Conservation (phyloP, 2,329 filamentous ascomycete genomes). For the Alternaria postmessia region DNA sequence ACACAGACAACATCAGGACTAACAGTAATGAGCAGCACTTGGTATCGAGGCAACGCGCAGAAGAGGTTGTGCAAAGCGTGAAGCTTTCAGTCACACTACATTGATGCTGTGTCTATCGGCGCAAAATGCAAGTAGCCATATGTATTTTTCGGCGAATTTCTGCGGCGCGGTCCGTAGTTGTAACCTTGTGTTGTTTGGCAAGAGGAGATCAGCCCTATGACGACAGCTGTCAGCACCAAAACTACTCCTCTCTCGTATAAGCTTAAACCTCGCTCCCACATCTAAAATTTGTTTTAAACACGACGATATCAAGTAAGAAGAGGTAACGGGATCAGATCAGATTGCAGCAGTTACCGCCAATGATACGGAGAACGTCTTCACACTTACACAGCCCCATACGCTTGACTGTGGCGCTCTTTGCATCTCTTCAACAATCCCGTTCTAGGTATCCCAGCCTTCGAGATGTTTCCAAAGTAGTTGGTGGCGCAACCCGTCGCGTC, state of each 20-base stretch:
- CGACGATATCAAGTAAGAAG: background rate
- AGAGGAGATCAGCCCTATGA: slow-evolving; percentile 8
- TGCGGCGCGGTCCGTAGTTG: slow-evolving; percentile 16
- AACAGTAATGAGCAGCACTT: background rate
- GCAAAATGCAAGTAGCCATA: slow-evolving; percentile 7
- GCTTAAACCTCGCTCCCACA: background rate
- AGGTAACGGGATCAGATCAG: background rate
- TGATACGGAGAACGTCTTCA: background rate
- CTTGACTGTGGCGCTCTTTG: slow-evolving; percentile 19
- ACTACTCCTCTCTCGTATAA: background rate
- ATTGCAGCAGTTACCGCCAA: background rate
- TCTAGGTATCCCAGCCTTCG: slow-evolving; percentile 11
- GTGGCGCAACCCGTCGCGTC: slow-evolving; percentile 16
- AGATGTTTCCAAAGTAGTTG: slow-evolving; percentile 14
- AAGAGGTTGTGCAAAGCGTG: slow-evolving; percentile 25
- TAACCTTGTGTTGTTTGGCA: background rate
- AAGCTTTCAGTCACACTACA: slow-evolving; percentile 20
- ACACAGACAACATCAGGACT: background rate
- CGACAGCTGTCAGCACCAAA: slow-evolving; percentile 4
- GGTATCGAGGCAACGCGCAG: slow-evolving; percentile 12
- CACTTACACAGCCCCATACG: slow-evolving; percentile 9
- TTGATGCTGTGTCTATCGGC: slow-evolving; percentile 14
- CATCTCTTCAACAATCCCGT: slow-evolving; percentile 3
- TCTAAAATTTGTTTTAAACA: background rate
- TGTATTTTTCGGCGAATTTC: slow-evolving; percentile 11